Evolutionary conservation across 1,284 basidiomycete genomes (phyloP), one percentile per base, ranked within the genome.

Genomic region (Boletus subluridellus): DNA sequence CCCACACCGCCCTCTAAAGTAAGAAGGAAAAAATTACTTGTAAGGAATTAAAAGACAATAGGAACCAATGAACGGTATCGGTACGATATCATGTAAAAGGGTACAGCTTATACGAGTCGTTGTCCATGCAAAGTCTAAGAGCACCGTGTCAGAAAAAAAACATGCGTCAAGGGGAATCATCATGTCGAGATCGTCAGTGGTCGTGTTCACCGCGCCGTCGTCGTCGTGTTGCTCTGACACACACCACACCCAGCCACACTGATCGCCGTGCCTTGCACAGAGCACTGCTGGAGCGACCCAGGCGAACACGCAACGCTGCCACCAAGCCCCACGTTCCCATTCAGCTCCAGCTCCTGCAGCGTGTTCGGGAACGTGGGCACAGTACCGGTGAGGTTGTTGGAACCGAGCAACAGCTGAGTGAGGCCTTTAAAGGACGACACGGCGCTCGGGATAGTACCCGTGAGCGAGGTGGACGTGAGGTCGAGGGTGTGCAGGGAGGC

Each of bases 401-500:
- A 65, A 28, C 69, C 61, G 0, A 76, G 68, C 21, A 76, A 63
- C 26, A 76, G 41, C 49, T 76, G 75, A 0, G 63, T 66, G 9
- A 76, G 69, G 4, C 61, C 56, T 7, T 58, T 64, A 24, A 74
- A 68, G 15, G 67, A 65, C 9, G 67, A 63, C 26, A 75, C 34
- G 4, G 61, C 14, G 8, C 58, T 54, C 3, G 75, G 75, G 30
- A 76, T 68, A 17, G 66, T 49, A n/a, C 68, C 69, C 5, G 70
- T 68, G 15, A 76, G 64, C 11, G 65, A 67, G 11, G 76, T 76
- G 3, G 69, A 72, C 5, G 74, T 73, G 12, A 76, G 63, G 39
- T 75, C 74, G 8, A 81, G 70, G 0, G 75, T 74, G 45, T 71
- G 70, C 37, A 80, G 59, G 5, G 76, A 76, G 0, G 63, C 57